phyloP scores from a whole-genome alignment of 345 rosid species.

The Garcia nutans region DNA sequence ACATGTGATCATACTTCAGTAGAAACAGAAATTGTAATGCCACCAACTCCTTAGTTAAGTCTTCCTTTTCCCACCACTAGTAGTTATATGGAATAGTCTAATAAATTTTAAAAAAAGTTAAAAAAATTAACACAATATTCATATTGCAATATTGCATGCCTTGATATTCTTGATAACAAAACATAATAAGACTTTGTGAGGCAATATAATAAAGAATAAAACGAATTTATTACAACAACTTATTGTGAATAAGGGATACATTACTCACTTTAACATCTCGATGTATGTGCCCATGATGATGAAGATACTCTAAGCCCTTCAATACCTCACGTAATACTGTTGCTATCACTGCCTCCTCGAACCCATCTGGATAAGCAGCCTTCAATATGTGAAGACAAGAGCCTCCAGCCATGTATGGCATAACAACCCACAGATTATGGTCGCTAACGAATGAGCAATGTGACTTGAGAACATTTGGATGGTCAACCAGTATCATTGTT shows the following conservation, averaged over 20 bases:
- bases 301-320: slow-evolving; percentile 94
- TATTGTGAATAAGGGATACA: neutral
- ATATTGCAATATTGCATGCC: neutral
- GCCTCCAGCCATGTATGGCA: slow-evolving; percentile 99
- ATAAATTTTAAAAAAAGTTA: neutral
- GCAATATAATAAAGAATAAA: neutral
- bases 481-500: slow-evolving; percentile 90
- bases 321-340: slow-evolving; percentile 79
- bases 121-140: neutral
- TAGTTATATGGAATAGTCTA: neutral
- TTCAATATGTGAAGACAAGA: slow-evolving; percentile 95
- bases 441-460: slow-evolving; percentile 91
- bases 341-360: slow-evolving; percentile 89
- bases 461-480: slow-evolving; percentile 87
- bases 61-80: neutral
- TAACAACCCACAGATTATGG: slow-evolving; percentile 91
- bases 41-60: neutral
- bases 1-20: neutral
- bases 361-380: slow-evolving; percentile 94
- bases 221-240: neutral
- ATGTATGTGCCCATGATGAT: slow-evolving; percentile 97
- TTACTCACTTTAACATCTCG: slow-evolving; percentile 88
- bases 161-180: neutral
- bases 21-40: neutral
- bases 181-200: neutral